Evolutionary conservation across 1,284 basidiomycete species (phyloP), one percentile per base, ranked within the genome.

Genomic region (Gomphus bonarii): DNA sequence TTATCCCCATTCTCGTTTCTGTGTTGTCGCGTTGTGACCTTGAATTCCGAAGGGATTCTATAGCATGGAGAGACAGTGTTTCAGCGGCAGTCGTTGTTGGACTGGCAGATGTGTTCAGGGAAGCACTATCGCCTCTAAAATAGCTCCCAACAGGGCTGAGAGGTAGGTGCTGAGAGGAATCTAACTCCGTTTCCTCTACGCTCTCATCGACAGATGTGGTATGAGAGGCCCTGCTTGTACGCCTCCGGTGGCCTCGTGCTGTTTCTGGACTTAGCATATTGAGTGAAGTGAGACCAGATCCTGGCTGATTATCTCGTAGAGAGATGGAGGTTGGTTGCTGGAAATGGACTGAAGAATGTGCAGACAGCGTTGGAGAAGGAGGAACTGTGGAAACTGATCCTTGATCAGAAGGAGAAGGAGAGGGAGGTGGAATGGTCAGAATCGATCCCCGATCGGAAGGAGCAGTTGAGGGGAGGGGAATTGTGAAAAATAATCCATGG

Each of bases 281-380:
- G 5, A 87, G 73, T 2, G 81, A 82, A 1, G 78, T 72, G 28
- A 75, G 63, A 10, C 82, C 85, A 40, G 70, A 74, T 12, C 85
- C 80, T 0, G 87, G 89, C 50, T 80, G 74, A 66, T 91, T 91
- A 50, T 85, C 78, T 35, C 91, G 77, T 46, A 92, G 67, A 1
- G 78, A 78, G 4, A 84, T 66, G 5, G 84, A 73, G 1, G 79
- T 81, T 0, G 75, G 53, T 35, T 43, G 50, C 36, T 59, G 71
- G 60, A 83, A 86, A 44, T 80, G 78, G 35, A 78, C 75, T 0
- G 79, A 80, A 2, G 83, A 85, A 36, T 72, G 75, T 1, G 75
- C 77, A 0, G 87, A 87, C 10, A 87, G 73, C 0, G 87, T 88
- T 1, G 86, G 86, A 0, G 85, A 88, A 0, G 86, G 84, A 0